These are phyloP conservation scores for Yarrowia phangngaensis DNA, from an alignment of 805 yeast species.

Conservation along the genomic window DNA sequence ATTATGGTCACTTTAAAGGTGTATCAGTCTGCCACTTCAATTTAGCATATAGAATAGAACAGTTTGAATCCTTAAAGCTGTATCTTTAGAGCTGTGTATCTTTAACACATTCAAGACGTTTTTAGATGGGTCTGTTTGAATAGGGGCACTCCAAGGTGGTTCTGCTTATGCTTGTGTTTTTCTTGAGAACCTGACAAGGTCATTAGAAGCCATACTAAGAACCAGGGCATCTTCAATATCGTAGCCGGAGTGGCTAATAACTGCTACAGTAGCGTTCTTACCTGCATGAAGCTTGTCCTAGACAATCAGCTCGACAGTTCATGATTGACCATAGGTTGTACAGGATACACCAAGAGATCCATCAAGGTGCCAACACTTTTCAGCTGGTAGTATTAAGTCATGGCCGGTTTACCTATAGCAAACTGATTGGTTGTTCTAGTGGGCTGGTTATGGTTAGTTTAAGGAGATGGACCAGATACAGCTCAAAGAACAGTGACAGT, in stretches of 20 bases:
- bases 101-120: too few species aligned
- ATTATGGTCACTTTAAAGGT: too few species aligned
- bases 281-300: conserved; percentile 98
- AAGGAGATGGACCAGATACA: conserved; percentile 87
- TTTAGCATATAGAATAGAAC: too few species aligned
- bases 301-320: conserved; percentile 90
- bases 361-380: conserved; percentile 90
- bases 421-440: conserved; percentile 91
- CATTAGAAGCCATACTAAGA: conserved; percentile 85
- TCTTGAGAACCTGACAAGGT: conserved; percentile 91
- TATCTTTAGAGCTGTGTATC: too few species aligned
- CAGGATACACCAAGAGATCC: conserved; percentile 97
- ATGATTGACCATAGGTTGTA: conserved; percentile 99
- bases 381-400: conserved; percentile 95
- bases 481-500: conserved; percentile 90
- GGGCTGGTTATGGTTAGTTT: conserved; percentile 89
- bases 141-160: too few species aligned
- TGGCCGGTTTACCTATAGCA: conserved; percentile 99
- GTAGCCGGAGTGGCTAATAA: conserved; percentile 97
- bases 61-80: too few species aligned
- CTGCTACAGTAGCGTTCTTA: conserved; percentile 97
- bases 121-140: too few species aligned
- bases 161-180: too few species aligned
- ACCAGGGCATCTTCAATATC: conserved; percentile 99
- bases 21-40: too few species aligned